Evolutionary conservation across 1,284 basidiomycete genomes (phyloP), one percentile per base, ranked within the genome.

Genomic region (Fomitopsis palustris): DNA sequence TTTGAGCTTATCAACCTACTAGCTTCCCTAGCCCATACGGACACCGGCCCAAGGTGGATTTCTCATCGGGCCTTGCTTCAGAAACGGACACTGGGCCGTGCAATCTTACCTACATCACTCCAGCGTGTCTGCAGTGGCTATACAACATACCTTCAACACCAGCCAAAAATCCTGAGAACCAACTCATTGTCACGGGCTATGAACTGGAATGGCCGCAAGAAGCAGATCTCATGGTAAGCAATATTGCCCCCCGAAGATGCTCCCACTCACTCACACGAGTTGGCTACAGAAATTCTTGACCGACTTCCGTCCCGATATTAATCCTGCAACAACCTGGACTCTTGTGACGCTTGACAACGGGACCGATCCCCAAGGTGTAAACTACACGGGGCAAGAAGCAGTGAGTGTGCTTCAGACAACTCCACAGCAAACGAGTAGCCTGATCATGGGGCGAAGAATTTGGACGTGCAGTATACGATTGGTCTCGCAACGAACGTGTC

Each of bases 391-490:
- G 19, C 33, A 55, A n/a, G 66, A 67, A 55, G 64, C 66, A 29
- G 65, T 67, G 52, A 17, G 64, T 60, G 16, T 3, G 37, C 27
- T n/a, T n/a, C n/a, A 21, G n/a, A n/a, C n/a, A n/a, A n/a, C n/a
- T n/a, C n/a, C n/a, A n/a, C n/a, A n/a, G n/a, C n/a, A n/a, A n/a
- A n/a, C n/a, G n/a, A 25, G 12, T 19, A 2, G 4, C 4, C 27
- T 49, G 23, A 21, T n/a, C 5, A 16, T 33, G 10, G 4, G 17
- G 35, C n/a, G 27, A 53, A 47, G 47, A 83, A 84, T 64, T 73
- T 87, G 14, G 84, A 87, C 63, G 81, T 85, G 38, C 83, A 88
- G 72, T 86, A 86, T 61, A 81, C 84, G 9, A 80, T 78, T 9
- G 84, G 80, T 19, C 72, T 88, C 82, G 81, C 72, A 82, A 82